Percentiles rank a stretch among this genome's conserved stretches.
These are phyloP conservation scores for Rubus parviflorus DNA, from an alignment of 306 rosid species.

Conservation along the genomic window DNA sequence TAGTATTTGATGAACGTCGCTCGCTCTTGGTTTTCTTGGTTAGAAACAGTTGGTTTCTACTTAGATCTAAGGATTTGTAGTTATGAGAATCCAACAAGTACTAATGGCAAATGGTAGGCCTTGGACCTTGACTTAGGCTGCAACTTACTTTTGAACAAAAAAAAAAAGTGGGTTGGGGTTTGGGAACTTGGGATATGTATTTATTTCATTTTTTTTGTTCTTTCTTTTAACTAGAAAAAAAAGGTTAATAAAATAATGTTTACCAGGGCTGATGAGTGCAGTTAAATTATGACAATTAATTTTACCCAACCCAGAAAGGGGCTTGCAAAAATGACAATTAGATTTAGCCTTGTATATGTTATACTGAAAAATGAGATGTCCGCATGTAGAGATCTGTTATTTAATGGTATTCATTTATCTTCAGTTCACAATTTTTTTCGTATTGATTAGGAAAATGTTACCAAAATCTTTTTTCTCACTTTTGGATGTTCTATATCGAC, in stretches of 20 bases:
- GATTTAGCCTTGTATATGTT: not conserved
- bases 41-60: not conserved
- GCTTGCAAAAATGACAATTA: not conserved
- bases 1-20: not conserved
- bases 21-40: not conserved
- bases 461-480: not conserved
- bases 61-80: not conserved
- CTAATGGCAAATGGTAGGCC: not conserved
- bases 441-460: not conserved
- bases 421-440: not conserved
- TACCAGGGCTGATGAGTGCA: not conserved
- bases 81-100: not conserved
- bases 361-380: not conserved
- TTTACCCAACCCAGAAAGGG: not conserved
- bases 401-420: not conserved
- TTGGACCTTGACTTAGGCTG: not conserved
- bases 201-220: not conserved
- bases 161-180: not conserved
- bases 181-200: not conserved
- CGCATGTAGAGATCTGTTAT: not conserved
- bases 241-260: not conserved
- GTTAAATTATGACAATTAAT: not conserved
- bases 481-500: not conserved
- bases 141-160: not conserved
- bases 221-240: not conserved